Conservation (phyloP, 352 stramenopile species). For the Phytophthora pistaciae region DNA sequence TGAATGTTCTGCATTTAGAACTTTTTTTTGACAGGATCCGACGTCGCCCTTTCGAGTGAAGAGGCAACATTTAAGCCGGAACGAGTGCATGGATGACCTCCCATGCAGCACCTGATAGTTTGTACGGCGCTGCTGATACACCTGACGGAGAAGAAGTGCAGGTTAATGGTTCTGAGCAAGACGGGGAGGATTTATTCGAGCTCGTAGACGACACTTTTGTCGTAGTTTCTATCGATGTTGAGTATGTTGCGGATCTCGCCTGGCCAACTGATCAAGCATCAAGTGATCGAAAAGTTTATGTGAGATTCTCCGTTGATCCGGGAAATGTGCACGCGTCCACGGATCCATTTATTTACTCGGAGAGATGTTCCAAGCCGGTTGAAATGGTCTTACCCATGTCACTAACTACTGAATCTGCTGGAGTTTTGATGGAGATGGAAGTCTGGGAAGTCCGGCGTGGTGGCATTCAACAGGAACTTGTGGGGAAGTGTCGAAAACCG, state of each 20-base stretch:
- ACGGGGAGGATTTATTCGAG: neutral
- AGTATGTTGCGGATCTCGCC: neutral
- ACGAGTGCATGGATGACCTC: conserved; percentile 17
- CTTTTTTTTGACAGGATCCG: conserved; percentile 9
- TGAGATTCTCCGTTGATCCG: neutral
- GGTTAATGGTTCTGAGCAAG: neutral
- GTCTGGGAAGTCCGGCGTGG: neutral
- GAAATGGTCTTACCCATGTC: neutral
- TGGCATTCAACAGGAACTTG: neutral
- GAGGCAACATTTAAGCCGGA: too few relatives aligned
- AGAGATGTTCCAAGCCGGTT: neutral
- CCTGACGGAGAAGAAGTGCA: conserved; percentile 7
- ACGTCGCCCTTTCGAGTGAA: conserved; percentile 20
- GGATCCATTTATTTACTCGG: neutral
- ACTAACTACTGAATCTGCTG: neutral
- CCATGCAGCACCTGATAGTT: neutral
- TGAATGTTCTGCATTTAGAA: conserved; percentile 22
- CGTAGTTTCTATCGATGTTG: neutral
- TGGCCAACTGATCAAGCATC: neutral
- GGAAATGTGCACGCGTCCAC: neutral
- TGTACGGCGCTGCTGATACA: neutral
- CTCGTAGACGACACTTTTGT: neutral
- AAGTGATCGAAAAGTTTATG: neutral
- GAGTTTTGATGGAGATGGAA: neutral
- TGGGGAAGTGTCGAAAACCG: neutral